Base-by-base conservation (phyloP, 2,329 filamentous ascomycete genomes). In the Hymenoscyphus fraxineus region DNA sequence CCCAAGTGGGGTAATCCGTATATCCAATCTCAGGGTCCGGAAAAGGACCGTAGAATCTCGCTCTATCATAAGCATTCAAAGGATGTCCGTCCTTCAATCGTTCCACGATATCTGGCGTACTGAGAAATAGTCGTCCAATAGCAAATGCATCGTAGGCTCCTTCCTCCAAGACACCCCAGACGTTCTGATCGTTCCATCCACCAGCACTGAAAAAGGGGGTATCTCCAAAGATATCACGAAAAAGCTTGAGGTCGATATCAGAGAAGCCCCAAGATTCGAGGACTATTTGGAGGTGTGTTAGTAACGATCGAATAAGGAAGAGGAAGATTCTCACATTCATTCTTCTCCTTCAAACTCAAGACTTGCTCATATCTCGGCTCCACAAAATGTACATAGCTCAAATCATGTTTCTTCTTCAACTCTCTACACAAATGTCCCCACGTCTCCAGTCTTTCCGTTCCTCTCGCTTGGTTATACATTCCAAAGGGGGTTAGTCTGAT, bases 401-500 rank as follows among this genome's bases (percentile, higher is more conserved):
- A 77, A 1, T 81, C 79, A 1, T 86, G 73, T 19, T 76, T 74
- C 58, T 72, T 70, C 72, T 85, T 85, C 65, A 85, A 69, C 65
- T 80, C 76, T 51, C 75, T 74, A 66, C 81, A 84, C 6, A 85
- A 75, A 65, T 80, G 74, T 2, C 77, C 76, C 81, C 82, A 85
- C 0, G 82, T 85, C 72, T 84, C 81, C 27, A 85, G 65, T 1
- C 82, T 77, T 73, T 85, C 77, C 67, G 80, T 78, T 5, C 81
- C 77, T 22, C 80, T 78, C 5, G 80, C 76, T 65, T 83, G 80
- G 63, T 85, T 84, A 69, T 81, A 85, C 2, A 83, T 69, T 2
- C 82, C 81, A 65, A 82, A 89, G 0, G 88, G 88, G 2, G 80
- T 84, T 3, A 91, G 76, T 1, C 87, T 82, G 35, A 89, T 81